These are phyloP conservation scores for Lipomyces mesembrius DNA, from an alignment of 805 yeast genomes.

Conservation along the genomic window DNA sequence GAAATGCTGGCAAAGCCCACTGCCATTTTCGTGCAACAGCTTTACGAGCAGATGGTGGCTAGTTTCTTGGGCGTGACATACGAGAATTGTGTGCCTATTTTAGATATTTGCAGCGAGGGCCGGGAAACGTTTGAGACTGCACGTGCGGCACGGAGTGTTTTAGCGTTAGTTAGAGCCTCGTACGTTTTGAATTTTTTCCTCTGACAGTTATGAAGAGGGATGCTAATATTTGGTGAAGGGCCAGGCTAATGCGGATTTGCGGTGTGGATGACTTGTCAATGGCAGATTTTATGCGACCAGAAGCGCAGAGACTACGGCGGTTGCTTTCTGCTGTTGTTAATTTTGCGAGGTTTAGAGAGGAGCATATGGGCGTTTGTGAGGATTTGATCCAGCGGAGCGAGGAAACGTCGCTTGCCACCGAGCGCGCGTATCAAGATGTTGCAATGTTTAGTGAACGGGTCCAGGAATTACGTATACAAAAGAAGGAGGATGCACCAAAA, in stretches of 20 bases:
- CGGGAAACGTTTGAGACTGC: slow-evolving; percentile 40
- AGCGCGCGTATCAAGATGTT: slow-evolving; percentile 26
- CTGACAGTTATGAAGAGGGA: background rate
- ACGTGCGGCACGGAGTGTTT: slow-evolving; percentile 34
- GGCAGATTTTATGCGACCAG: slow-evolving; percentile 77
- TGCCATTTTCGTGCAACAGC: slow-evolving; percentile 56
- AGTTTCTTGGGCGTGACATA: slow-evolving; percentile 60
- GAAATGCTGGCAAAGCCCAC: slow-evolving; percentile 64
- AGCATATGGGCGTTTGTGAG: slow-evolving; percentile 70
- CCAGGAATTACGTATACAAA: slow-evolving; percentile 30
- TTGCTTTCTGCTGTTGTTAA: slow-evolving; percentile 82
- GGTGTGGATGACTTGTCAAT: slow-evolving; percentile 79
- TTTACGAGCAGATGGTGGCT: slow-evolving; percentile 66
- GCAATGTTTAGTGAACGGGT: slow-evolving; percentile 23
- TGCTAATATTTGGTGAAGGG: slow-evolving; percentile 9
- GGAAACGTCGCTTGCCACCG: slow-evolving; percentile 32
- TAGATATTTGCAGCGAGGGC: slow-evolving; percentile 45
- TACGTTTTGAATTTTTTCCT: background rate
- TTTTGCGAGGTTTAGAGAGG: slow-evolving; percentile 82
- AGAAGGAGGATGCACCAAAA: slow-evolving; percentile 40
- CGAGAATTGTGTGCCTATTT: slow-evolving; percentile 41
- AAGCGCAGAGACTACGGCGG: slow-evolving; percentile 64
- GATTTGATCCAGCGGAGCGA: slow-evolving; percentile 56
- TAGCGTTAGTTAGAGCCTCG: slow-evolving; percentile 34
- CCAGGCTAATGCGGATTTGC: slow-evolving; percentile 47